Conservation (phyloP, 306 rosid species). For the Myrica gale region DNA sequence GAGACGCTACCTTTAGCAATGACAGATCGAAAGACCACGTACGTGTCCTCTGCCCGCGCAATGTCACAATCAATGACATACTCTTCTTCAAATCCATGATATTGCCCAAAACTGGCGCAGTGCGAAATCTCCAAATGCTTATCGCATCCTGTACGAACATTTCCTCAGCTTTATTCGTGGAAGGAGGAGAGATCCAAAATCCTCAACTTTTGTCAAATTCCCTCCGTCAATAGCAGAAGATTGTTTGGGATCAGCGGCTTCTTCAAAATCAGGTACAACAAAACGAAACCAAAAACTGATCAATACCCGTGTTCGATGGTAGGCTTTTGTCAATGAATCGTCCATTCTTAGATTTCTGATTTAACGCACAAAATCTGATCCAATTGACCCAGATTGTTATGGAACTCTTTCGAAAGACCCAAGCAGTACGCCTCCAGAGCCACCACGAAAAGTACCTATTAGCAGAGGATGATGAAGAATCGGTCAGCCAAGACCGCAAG, state of each 20-base stretch:
- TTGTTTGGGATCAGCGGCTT: neutral
- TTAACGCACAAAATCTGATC: neutral
- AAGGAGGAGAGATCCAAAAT: too few species aligned
- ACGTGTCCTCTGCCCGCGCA: too few species aligned
- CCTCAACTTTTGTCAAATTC: neutral
- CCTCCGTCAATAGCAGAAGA: neutral
- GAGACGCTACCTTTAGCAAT: neutral
- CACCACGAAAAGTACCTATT: slow-evolving; percentile 75
- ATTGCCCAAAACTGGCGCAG: too few species aligned
- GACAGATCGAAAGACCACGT: neutral
- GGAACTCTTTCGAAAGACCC: slow-evolving; percentile 74
- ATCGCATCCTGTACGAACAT: too few species aligned
- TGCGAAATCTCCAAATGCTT: too few species aligned
- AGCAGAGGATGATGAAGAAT: slow-evolving; percentile 69
- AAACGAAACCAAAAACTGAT: neutral
- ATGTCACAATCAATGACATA: too few species aligned
- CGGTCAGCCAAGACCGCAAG: slow-evolving; percentile 64
- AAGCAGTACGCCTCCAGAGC: slow-evolving; percentile 63
- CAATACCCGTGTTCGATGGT: neutral
- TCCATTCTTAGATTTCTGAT: neutral
- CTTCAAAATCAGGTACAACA: neutral
- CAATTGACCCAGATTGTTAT: slow-evolving; percentile 29
- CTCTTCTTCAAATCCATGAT: too few species aligned
- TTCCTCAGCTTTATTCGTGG: too few species aligned
- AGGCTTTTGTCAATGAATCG: neutral